Evolutionary conservation across 1,284 basidiomycete genomes (phyloP).

Genomic region (Apiotrichum gracile): DNA sequence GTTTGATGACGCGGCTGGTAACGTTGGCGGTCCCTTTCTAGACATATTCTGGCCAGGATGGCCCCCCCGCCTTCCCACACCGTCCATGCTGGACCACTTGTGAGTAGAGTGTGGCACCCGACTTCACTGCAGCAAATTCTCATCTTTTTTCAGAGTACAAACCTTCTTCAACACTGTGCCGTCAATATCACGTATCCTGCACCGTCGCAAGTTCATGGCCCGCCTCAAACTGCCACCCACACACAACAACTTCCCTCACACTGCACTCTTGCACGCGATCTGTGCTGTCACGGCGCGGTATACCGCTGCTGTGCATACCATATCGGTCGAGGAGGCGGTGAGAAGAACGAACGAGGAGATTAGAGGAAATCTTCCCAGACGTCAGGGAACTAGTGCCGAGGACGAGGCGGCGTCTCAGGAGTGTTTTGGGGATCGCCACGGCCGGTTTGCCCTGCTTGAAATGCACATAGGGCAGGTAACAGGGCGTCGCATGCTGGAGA

Average conservation of each 20-base stretch:
- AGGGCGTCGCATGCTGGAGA: slow-evolving; percentile 25
- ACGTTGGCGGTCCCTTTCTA: slow-evolving; percentile 22
- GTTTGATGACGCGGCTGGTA: slow-evolving; percentile 20
- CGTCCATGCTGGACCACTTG: slow-evolving; percentile 40
- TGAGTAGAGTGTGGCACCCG: slow-evolving; percentile 12
- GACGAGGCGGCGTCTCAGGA: slow-evolving; percentile 15
- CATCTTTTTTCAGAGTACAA: slow-evolving; percentile 23
- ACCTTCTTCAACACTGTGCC: slow-evolving; percentile 43
- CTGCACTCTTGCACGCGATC: slow-evolving; percentile 46
- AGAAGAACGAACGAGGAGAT: slow-evolving; percentile 12
- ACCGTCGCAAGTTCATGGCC: slow-evolving; percentile 37
- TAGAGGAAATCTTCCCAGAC: not conserved
- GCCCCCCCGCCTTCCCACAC: slow-evolving; percentile 38
- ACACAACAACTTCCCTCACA: slow-evolving; percentile 46
- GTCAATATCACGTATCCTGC: slow-evolving; percentile 38
- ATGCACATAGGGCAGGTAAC: slow-evolving; percentile 8
- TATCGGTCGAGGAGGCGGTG: slow-evolving; percentile 20
- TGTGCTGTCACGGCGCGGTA: slow-evolving; percentile 44
- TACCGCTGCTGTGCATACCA: slow-evolving; percentile 27
- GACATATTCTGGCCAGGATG: slow-evolving; percentile 42
- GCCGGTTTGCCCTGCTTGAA: slow-evolving; percentile 18
- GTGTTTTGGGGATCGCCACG: slow-evolving; percentile 32
- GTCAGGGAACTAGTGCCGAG: slow-evolving; percentile 9
- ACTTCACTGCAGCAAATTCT: not conserved
- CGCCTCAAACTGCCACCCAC: slow-evolving; percentile 47